phyloP scores from a whole-genome alignment of 371 early-diverging fungal species.

The Haplosporangium sp. region DNA sequence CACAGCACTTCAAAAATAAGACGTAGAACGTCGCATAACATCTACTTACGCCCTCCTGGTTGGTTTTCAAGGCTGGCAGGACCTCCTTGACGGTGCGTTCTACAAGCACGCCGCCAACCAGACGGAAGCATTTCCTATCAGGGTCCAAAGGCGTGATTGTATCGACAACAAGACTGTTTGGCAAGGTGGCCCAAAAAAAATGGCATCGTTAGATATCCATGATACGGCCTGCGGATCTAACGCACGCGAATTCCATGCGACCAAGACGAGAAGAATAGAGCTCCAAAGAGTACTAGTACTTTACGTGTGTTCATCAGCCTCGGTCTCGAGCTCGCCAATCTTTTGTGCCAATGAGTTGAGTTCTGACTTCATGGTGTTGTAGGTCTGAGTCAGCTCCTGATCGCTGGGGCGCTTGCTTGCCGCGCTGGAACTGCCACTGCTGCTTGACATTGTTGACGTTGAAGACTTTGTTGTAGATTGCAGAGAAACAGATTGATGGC shows the following conservation, averaged over 20 bases:
- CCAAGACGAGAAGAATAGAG: too few species aligned
- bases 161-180: slow-evolving; percentile 89
- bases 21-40: not conserved
- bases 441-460: slow-evolving; percentile 24
- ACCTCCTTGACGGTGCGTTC: slow-evolving; percentile 94
- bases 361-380: slow-evolving; percentile 88
- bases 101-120: slow-evolving; percentile 93
- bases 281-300: not conserved
- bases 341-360: slow-evolving; percentile 87
- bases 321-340: slow-evolving; percentile 94
- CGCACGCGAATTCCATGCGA: not conserved
- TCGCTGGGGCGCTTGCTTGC: slow-evolving; percentile 64
- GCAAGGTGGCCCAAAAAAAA: not conserved
- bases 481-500: not conserved
- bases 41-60: slow-evolving; percentile 83
- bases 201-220: too few species aligned
- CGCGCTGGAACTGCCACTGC: slow-evolving; percentile 40
- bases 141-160: slow-evolving; percentile 85
- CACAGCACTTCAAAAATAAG: not conserved
- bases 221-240: not conserved
- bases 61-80: slow-evolving; percentile 87
- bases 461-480: slow-evolving; percentile 3
- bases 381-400: slow-evolving; percentile 75
- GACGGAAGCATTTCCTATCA: slow-evolving; percentile 91
- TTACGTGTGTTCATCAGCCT: slow-evolving; percentile 95